Conservation (phyloP, 805 yeast genomes). For the Sungouiozyma intestinalis region DNA sequence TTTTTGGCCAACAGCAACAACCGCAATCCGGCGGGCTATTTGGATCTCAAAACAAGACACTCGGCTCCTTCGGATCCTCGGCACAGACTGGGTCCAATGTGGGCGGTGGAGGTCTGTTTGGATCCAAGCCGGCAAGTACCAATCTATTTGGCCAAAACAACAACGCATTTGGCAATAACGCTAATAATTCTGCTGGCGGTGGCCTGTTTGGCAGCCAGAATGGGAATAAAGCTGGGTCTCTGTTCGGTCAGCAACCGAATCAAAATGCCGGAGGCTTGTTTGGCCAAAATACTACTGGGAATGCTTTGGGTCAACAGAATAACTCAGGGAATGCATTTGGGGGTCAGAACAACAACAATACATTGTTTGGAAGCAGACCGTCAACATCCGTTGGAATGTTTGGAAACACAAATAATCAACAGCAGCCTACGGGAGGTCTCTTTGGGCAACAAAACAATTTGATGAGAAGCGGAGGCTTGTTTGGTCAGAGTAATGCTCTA, state of each 20-base stretch:
- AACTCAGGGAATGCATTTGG: constrained; percentile 20
- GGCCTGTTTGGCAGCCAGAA: constrained; percentile 6
- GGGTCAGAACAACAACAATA: constrained; percentile 16
- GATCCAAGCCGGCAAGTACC: constrained; percentile 14
- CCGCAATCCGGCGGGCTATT: constrained; percentile 23
- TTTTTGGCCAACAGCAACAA: constrained; percentile 28
- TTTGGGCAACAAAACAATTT: constrained; percentile 25
- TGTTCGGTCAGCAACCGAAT: constrained; percentile 10
- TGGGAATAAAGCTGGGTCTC: constrained; percentile 8
- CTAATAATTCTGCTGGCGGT: constrained; percentile 6
- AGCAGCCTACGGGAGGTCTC: constrained; percentile 24
- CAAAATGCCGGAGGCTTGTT: constrained; percentile 25
- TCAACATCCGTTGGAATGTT: constrained; percentile 27
- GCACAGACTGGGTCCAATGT: constrained; percentile 2
- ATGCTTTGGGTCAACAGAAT: constrained; percentile 12
- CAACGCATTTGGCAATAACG: constrained; percentile 3
- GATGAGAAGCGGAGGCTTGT: constrained; percentile 21
- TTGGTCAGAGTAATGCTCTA: constrained; percentile 24
- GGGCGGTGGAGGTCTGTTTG: constrained; percentile 25
- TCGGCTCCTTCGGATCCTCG: not conserved
- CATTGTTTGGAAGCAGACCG: not conserved
- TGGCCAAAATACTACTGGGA: constrained; percentile 28
- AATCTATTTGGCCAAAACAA: constrained; percentile 31
- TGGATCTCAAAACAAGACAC: constrained; percentile 21
- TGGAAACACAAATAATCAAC: constrained; percentile 28